These are phyloP conservation scores for Arachis monticola DNA, from an alignment of 331 rosid species.

Conservation along the genomic window DNA sequence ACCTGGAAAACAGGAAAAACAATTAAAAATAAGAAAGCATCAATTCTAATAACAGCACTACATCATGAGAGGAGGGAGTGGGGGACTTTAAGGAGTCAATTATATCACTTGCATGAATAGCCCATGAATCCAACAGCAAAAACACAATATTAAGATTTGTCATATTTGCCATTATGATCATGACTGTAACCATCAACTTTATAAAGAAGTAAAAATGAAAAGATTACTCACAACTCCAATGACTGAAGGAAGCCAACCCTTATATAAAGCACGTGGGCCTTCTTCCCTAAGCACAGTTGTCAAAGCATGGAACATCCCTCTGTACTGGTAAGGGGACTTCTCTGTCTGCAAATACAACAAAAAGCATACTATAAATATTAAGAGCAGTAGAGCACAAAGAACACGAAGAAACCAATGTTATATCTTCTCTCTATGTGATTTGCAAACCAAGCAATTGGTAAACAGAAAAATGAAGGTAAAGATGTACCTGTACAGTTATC, in stretches of 20 bases:
- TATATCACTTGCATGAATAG: neutral
- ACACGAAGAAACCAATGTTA: neutral
- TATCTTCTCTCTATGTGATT: neutral
- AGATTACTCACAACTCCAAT: constrained; percentile 85
- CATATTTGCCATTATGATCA: neutral
- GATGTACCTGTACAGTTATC: constrained; percentile 85
- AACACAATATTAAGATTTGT: neutral
- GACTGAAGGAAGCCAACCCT: constrained; percentile 96
- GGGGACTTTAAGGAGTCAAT: constrained; percentile 11
- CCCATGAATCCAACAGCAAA: constrained; percentile 8
- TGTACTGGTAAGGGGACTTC: constrained; percentile 81
- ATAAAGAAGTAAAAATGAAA: neutral
- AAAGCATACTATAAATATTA: constrained; percentile 20
- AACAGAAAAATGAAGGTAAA: constrained; percentile 2
- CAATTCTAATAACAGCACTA: constrained; percentile 15
- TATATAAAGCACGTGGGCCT: constrained; percentile 90
- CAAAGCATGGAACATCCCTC: constrained; percentile 91
- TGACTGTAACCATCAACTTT: constrained; percentile 25
- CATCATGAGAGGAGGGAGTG: neutral
- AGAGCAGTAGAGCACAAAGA: constrained; percentile 20
- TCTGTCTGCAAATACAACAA: constrained; percentile 65
- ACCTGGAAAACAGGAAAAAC: constrained; percentile 50
- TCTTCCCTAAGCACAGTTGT: constrained; percentile 83
- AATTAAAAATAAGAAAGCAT: neutral
- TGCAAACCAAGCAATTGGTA: neutral